Conservation (phyloP, 306 rosid genomes). For the Quercus alba region DNA sequence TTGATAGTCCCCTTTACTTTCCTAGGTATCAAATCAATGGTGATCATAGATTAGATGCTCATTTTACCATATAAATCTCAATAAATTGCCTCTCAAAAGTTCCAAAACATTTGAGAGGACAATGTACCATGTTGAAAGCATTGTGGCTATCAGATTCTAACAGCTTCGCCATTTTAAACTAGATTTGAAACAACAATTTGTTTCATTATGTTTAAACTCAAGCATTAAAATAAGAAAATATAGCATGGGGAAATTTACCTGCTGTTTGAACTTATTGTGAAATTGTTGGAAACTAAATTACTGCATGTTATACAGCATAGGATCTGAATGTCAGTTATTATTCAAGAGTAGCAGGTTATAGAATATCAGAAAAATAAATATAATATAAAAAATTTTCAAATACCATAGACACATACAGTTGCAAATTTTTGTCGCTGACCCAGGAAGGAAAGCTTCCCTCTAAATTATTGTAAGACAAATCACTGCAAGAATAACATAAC, state of each 20-base stretch:
- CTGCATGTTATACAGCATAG: conserved; percentile 26
- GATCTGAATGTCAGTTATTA: conserved; percentile 15
- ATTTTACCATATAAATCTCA: too few species aligned
- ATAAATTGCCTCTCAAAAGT: too few species aligned
- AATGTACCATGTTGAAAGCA: too few species aligned
- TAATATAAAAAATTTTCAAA: not conserved
- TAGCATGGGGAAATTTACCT: too few species aligned
- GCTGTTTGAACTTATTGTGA: too few species aligned
- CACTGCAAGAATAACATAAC: conserved; percentile 49
- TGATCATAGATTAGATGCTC: too few species aligned
- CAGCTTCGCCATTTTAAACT: not conserved
- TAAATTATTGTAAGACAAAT: conserved; percentile 18
- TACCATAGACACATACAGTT: conserved; percentile 44
- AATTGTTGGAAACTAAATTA: too few species aligned
- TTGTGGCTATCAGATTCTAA: too few species aligned
- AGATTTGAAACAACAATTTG: not conserved
- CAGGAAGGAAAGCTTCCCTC: conserved; percentile 77
- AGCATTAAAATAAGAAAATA: not conserved
- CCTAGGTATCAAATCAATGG: too few species aligned
- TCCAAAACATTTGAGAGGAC: too few species aligned
- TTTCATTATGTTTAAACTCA: not conserved
- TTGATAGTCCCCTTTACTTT: too few species aligned
- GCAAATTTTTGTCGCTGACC: conserved; percentile 44
- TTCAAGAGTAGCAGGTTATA: not conserved
- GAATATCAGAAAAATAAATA: not conserved